These are phyloP conservation scores for Colletotrichum tamarilloi DNA, from an alignment of 2,329 filamentous ascomycete species.

Conservation along the genomic window DNA sequence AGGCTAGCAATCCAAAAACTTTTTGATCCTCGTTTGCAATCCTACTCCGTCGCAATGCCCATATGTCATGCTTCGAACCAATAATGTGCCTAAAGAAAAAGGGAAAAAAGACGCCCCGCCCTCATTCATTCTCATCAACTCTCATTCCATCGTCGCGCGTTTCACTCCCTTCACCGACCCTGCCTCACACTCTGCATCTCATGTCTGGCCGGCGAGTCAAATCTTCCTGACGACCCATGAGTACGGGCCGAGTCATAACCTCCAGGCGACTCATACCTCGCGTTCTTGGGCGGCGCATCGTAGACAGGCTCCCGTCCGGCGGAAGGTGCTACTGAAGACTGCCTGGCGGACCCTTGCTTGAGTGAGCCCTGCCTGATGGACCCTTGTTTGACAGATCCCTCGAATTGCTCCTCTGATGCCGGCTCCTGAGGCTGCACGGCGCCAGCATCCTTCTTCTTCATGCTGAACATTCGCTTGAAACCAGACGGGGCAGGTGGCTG, in stretches of 20 bases:
- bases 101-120: background rate
- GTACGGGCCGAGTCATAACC: conserved; percentile 23
- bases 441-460: conserved; percentile 46
- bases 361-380: background rate
- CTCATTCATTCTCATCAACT: background rate
- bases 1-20: conserved; percentile 15
- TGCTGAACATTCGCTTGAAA: conserved; percentile 59
- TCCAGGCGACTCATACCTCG: conserved; percentile 24
- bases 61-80: conserved; percentile 18
- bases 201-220: conserved; percentile 24
- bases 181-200: conserved; percentile 16
- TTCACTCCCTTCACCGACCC: conserved; percentile 5
- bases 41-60: conserved; percentile 22
- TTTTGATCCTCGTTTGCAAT: conserved; percentile 7
- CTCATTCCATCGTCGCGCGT: conserved; percentile 4
- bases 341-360: background rate
- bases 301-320: conserved; percentile 32
- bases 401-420: conserved; percentile 22
- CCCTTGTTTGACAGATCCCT: background rate
- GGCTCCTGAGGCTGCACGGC: conserved; percentile 7
- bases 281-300: conserved; percentile 16
- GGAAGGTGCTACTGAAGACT: conserved; percentile 13
- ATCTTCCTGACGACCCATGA: conserved; percentile 18
- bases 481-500: conserved; percentile 45
- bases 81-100: background rate